Evolutionary conservation across 2,329 filamentous ascomycete genomes (phyloP), one percentile per base, ranked within the genome.

Genomic region (Diaporthe aspalathi): DNA sequence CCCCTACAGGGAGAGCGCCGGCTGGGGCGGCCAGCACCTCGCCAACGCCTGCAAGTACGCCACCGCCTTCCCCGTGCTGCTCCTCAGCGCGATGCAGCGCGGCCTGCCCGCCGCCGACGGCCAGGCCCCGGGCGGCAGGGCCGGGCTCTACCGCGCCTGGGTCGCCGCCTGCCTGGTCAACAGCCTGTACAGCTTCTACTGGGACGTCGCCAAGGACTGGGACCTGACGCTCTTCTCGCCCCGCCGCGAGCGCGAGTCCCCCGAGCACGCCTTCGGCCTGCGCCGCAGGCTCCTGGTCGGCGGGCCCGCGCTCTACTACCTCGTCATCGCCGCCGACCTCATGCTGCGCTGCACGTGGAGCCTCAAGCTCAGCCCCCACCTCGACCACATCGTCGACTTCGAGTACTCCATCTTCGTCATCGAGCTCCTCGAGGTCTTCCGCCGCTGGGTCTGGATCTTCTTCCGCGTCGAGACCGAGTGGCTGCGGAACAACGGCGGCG

Each of bases 201-300:
- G 96, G 96, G 96, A 99, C 78, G 91, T 98, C 38, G 88, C 94
- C 69, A 96, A 95, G 83, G 96, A 99, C 85, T 99, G 96, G 96
- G 96, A 98, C 79, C 86, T 99, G 73, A 93, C 92, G 0, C 86
- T 98, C 17, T 93, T 98, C 78, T 89, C 92, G 3, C 80, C 85
- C 1, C 80, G 83, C 17, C 82, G 82, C 47, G 85, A 89, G 73
- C 89, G 92, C 74, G 85, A 86, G 74, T 86, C 87, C 14, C 87
- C 87, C 1, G 89, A 92, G 32, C 88, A 95, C 76, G 89, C 94
- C 0, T 96, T 89, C 79, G 96, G 93, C 1, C 85, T 99, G 54
- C 91, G 96, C 35, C 87, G 90, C 65, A 87, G 92, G 70, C 88
- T 95, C 24, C 93, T 98, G 79, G 71, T 70, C 20, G 88, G 91